Evolutionary conservation across 306 rosid species (phyloP), one percentile per base, ranked within the genome.

Genomic region (Heteromeles arbutifolia): DNA sequence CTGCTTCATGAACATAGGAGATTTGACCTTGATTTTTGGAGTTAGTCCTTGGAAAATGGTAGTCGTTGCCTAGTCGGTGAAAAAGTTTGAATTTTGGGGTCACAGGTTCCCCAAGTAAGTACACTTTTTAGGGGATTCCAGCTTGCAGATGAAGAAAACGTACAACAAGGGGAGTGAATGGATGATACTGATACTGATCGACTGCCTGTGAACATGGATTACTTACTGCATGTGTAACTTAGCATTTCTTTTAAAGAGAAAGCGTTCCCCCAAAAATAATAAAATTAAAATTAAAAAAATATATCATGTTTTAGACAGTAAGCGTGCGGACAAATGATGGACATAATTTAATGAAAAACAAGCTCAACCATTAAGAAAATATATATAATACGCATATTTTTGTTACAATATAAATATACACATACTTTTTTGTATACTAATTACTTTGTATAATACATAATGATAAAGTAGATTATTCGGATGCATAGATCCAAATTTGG

Each of bases 141-240:
- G 84, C 88, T 83, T 77, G 79, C 81, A 58, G 26, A 61, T 72
- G 71, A 63, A 71, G 63, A 74, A 70, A 64, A 31, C 6, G 34
- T 74, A 43, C 69, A 15, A 72, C 29, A 65, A n/a, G 28, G 4
- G 5, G 74, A 44, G 0, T 37, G 41, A 37, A 37, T 7, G 41
- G 11, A 73, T 73, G 83, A 79, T 82, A 69, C 62, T 54, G 54
- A 2, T 14, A 48, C 73, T 74, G 80, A 84, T 72, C 77, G 77
- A 62, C 67, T 44, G 75, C 78, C 72, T 67, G 64, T 5, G 56
- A 22, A 76, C 57, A 39, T 39, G 63, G 50, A 71, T 72, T 41
- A 44, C 72, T 69, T 32, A 53, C 72, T 72, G 64, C 74, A 5
- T 17, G 37, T 9, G 34, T 28, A 77, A 39, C 77, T 31, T 70